Evolutionary conservation across 192 early-diverging fungal species (phyloP), one percentile per base, ranked within the genome.

Genomic region (Rhizophagus clarus): DNA sequence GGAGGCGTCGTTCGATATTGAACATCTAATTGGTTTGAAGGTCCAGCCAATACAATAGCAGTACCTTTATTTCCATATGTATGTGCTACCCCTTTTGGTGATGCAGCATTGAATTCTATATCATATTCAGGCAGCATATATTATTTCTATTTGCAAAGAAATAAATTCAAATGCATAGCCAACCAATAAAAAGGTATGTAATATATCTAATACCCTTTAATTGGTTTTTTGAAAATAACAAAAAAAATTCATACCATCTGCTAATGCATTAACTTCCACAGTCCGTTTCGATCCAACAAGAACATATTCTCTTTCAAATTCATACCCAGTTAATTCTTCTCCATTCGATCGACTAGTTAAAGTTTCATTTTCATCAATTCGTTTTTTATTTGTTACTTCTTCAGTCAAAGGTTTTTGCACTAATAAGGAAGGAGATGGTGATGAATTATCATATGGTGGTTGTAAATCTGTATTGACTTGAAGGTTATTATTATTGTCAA

Each of bases 181-280:
- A 56, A 56, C 51, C 51, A 56, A 22, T 56, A 22, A 56, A 51
- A 56, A 22, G 20, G 20, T 56, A 56, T 56, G n/a, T 12, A 49
- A 49, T 49, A 56, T 56, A 56, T 22, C 51, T 56, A 56, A 22
- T 32, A 32, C 29, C 67, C 67, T 32, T 32, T 69, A 32, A 37
- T 29, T 20, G 14, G 40, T 28, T 11, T 81, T 70, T 34, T 34
- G 34, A 62, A 69, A 61, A 11, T 45, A 2, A 6, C 22, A 20
- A 32, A 31, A 80, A 66, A 63, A n/a, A 37, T 31, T 10, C 71
- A 69, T 88, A 89, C 90, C 92, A 83, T 95, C 94, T 4, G 94
- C 94, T 69, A 94, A 87, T 62, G 84, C 87, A 82, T 95, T 95
- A 77, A 93, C 88, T 81, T 94, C 93, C 15, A 95, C 87, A 1